Evolutionary conservation across 1,139 yeast genomes (phyloP).

Genomic region (Kluyveromyces sp.): DNA sequence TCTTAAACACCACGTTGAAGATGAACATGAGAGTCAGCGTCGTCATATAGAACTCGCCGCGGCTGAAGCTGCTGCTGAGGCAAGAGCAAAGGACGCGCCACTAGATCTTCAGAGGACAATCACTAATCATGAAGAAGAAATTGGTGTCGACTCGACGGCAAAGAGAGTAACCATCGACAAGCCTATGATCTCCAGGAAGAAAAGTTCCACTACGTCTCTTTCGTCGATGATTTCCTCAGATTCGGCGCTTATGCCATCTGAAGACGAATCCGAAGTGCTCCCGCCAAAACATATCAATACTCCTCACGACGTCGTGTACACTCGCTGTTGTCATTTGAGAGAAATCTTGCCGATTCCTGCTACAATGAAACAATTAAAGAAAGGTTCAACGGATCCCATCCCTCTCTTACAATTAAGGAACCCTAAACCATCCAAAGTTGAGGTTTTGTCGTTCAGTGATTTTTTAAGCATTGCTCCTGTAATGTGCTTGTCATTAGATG

Average conservation of each 20-base stretch:
- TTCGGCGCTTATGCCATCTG: constrained; percentile 19
- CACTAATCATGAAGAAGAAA: constrained; percentile 38
- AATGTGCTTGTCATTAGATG: constrained; percentile 61
- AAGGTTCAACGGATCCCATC: constrained; percentile 62
- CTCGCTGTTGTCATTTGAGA: constrained; percentile 86
- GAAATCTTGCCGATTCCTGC: constrained; percentile 93
- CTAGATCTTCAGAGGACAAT: constrained; percentile 24
- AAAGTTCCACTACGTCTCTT: constrained; percentile 23
- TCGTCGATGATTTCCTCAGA: constrained; percentile 17
- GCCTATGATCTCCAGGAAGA: constrained; percentile 41
- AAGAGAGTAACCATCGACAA: constrained; percentile 41
- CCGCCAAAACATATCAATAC: constrained; percentile 29
- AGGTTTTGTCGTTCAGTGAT: constrained; percentile 67
- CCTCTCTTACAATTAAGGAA: constrained; percentile 59
- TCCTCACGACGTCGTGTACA: constrained; percentile 66
- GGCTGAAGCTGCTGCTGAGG: constrained; percentile 34
- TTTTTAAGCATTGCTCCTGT: constrained; percentile 69
- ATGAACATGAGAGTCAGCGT: constrained; percentile 17
- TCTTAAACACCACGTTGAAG: constrained; percentile 15
- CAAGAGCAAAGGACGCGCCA: constrained; percentile 32
- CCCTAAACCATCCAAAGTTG: constrained; percentile 69
- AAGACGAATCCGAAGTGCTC: constrained; percentile 25
- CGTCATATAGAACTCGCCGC: constrained; percentile 30
- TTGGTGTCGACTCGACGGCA: constrained; percentile 39
- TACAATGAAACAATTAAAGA: constrained; percentile 71